A percentile compares a stretch with the other conserved stretches of the same genome.
Conservation (phyloP, 2,329 filamentous ascomycete species). For the Dryadomyces quercus-mongolicae region DNA sequence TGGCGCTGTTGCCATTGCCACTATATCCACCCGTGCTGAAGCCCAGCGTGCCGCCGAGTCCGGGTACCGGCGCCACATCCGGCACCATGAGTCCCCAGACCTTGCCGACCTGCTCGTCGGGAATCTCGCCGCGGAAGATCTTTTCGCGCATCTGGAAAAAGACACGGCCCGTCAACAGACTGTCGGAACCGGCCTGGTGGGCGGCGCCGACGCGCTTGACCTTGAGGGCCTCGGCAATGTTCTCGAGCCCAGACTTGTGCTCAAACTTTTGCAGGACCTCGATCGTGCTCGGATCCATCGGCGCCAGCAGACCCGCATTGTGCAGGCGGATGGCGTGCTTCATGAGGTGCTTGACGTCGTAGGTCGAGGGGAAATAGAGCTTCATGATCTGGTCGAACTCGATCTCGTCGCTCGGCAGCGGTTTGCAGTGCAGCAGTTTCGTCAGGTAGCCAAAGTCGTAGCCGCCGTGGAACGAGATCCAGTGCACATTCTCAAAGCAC, state of each 20-base stretch:
- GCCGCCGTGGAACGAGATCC: slow-evolving; percentile 95
- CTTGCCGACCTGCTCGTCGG: slow-evolving; percentile 73
- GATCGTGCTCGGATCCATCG: slow-evolving; percentile 49
- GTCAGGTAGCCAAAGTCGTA: slow-evolving; percentile 98
- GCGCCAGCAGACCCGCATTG: slow-evolving; percentile 49
- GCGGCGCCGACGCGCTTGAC: slow-evolving; percentile 78
- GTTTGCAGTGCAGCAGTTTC: slow-evolving; percentile 76
- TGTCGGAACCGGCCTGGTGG: slow-evolving; percentile 90
- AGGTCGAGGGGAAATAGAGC: slow-evolving; percentile 84
- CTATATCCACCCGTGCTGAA: slow-evolving; percentile 4
- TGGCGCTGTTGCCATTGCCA: neutral
- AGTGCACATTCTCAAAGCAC: slow-evolving; percentile 76
- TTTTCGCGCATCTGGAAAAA: slow-evolving; percentile 89
- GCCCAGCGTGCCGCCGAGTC: slow-evolving; percentile 16
- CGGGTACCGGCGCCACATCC: slow-evolving; percentile 33
- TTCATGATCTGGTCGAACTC: slow-evolving; percentile 84
- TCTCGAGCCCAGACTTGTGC: slow-evolving; percentile 82
- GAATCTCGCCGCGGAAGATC: slow-evolving; percentile 74
- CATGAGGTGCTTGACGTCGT: slow-evolving; percentile 96
- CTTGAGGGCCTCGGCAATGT: slow-evolving; percentile 85
- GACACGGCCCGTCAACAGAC: slow-evolving; percentile 81
- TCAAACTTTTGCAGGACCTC: slow-evolving; percentile 78
- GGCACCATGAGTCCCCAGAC: slow-evolving; percentile 84
- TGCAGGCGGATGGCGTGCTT: slow-evolving; percentile 70
- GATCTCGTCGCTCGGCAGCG: slow-evolving; percentile 77